Evolutionary conservation across 495 filamentous ascomycete genomes (phyloP), one percentile per base, ranked within the genome.

Genomic region (Aspergillus nanangensis): DNA sequence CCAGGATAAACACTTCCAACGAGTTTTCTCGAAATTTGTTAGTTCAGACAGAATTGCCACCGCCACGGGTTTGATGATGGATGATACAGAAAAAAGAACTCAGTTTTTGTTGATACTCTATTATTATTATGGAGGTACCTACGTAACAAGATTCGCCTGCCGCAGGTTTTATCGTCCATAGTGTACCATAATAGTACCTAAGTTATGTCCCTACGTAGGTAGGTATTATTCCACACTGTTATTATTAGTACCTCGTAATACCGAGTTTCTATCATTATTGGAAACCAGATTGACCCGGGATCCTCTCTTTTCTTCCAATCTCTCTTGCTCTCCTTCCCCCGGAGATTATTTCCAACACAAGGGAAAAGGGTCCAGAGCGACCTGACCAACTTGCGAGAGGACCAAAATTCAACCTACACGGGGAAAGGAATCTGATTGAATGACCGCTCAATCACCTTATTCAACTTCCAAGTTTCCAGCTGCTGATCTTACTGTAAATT

Each of bases 401-500:
- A 45, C 42, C 43, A 23, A 38, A 21, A 37, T 37, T 37, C 32
- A 22, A 36, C 7, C n/a, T 13, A 21, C 9, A 25, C n/a, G 39
- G 18, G 21, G 18, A 44, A 31, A 5, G 25, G 41, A 44, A 22
- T 20, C 41, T 41, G 24, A 25, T 41, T 41, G 39, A 25, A 17
- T 35, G 41, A 10, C 29, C 9, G 41, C 17, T 13, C 42, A 19
- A 19, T 45, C 33, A 45, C 14, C 14, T 25, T 42, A 39, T 11
- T 17, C 10, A 11, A 7, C 5, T 35, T 21, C 21, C 41, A 44
- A 13, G 17, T 34, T 36, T 45, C 34, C 29, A 19, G 32, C 10
- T 35, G 42, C 32, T 38, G 43, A 45, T 45, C 43, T 36, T 45
- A 42, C 43, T 45, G 41, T 35, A 44, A 19, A 19, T 18, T 29